These are phyloP conservation scores for Cnidoscolus chayamansa DNA, from an alignment of 441 rosid genomes.

Conservation along the genomic window DNA sequence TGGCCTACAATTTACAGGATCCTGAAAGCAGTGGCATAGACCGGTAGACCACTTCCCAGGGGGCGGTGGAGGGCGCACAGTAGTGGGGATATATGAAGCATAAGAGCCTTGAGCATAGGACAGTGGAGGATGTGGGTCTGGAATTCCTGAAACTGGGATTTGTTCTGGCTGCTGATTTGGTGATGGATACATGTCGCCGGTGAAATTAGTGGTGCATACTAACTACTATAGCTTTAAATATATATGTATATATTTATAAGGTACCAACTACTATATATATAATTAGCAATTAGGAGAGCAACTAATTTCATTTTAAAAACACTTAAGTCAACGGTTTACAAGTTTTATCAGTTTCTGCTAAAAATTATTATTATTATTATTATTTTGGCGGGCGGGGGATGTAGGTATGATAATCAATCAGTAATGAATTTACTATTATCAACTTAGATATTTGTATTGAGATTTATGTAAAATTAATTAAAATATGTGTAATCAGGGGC, in stretches of 20 bases:
- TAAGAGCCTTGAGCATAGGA: neutral
- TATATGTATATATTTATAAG: too few species aligned
- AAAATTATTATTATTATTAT: too few species aligned
- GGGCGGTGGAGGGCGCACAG: neutral
- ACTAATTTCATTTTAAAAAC: too few species aligned
- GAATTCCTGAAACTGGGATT: constrained; percentile 31
- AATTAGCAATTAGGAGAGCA: neutral
- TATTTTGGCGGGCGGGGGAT: too few species aligned
- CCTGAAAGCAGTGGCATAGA: constrained; percentile 20
- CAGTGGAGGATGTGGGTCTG: neutral
- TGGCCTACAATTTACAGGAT: constrained; percentile 21
- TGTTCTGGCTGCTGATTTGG: constrained; percentile 13
- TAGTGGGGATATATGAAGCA: constrained; percentile 18
- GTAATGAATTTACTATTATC: too few species aligned
- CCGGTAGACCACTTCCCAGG: constrained; percentile 23
- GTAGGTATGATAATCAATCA: too few species aligned
- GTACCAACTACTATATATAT: neutral
- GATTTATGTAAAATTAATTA: too few species aligned
- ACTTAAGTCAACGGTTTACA: too few species aligned
- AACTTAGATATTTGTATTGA: too few species aligned
- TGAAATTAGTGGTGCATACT: neutral
- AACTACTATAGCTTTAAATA: too few species aligned
- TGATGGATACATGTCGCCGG: constrained; percentile 28
- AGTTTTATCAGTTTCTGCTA: too few species aligned
- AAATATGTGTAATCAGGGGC: too few species aligned